Base-by-base conservation (phyloP, 2,329 filamentous ascomycete genomes). In the Aphanoascus verrucosus region DNA sequence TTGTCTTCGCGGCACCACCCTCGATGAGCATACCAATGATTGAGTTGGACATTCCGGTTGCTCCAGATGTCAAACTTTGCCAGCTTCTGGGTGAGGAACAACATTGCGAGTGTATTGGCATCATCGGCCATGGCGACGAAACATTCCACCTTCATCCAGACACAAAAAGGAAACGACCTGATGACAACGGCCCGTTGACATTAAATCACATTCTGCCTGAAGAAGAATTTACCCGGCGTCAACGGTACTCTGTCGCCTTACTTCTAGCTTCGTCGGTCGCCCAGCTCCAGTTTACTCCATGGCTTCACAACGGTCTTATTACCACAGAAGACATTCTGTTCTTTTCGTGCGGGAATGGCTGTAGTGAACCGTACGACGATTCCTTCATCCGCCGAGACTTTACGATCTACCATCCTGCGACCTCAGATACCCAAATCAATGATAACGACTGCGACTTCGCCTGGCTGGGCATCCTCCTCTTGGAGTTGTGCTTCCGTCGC, bases 211-310 rank as follows among this genome's bases (percentile, higher is more conserved):
- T 48, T 35, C 45, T 48, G 20, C 34, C 45, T 23, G 45, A 12
- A 6, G n/a, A n/a, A 1, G 1, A 1, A 5, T 23, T 35, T 19
- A 48, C 9, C 28, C 45, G 45, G 31, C 11, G 11, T 20, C 45
- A 32, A 48, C 45, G 45, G 4, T 48, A 48, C 45, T 6, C n/a
- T 15, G 11, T 48, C 19, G 19, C 45, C n/a, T n/a, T 48, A 5
- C 45, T 48, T n/a, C 45, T 48, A 6, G 45, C 45, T n/a, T 48
- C 45, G 9, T 48, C 45, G 14, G 28, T 32, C 45, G 28, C 45
- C 14, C 45, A 34, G 45, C 28, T 48, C 5, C 45, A 48, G 23
- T 48, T 28, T 14, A 48, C 45, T 15, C 45, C 45, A 9, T 48
- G 45, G 45, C 45, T 48, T 15, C 7, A 28, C 23, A 34, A 14